phyloP scores from a whole-genome alignment of 2,329 filamentous ascomycete species.

The Diplodia scrobiculata region DNA sequence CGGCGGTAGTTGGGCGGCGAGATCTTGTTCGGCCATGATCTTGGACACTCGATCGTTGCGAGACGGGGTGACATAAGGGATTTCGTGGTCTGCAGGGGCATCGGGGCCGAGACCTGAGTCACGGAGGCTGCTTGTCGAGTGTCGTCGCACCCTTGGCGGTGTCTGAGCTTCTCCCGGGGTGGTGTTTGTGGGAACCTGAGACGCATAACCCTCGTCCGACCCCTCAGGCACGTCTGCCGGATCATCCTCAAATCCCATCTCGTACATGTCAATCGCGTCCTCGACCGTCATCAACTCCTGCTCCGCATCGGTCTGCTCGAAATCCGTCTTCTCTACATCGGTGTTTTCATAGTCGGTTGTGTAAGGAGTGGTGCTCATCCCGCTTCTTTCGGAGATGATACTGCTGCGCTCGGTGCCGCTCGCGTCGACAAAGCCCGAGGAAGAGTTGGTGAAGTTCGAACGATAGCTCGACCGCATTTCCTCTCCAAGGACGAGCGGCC shows the following conservation, averaged over 20 bases:
- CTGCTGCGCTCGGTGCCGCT: slow-evolving; percentile 81
- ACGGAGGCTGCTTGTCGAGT: slow-evolving; percentile 25
- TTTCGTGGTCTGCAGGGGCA: slow-evolving; percentile 24
- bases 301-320: slow-evolving; percentile 32
- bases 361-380: slow-evolving; percentile 68
- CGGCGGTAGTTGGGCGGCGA: slow-evolving; percentile 10
- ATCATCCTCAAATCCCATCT: slow-evolving; percentile 57
- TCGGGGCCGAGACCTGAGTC: slow-evolving; percentile 27
- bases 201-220: slow-evolving; percentile 33
- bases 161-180: slow-evolving; percentile 28
- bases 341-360: slow-evolving; percentile 48
- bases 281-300: slow-evolving; percentile 60
- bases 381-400: slow-evolving; percentile 73
- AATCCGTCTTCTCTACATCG: slow-evolving; percentile 29
- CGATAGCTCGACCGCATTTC: slow-evolving; percentile 61
- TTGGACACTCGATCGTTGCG: slow-evolving; percentile 22
- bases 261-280: slow-evolving; percentile 63
- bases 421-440: slow-evolving; percentile 59
- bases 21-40: slow-evolving; percentile 26
- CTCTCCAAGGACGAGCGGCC: slow-evolving; percentile 39
- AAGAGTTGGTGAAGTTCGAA: slow-evolving; percentile 60
- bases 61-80: slow-evolving; percentile 26
- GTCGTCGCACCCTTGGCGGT: slow-evolving; percentile 27
- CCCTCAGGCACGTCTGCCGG: slow-evolving; percentile 38
- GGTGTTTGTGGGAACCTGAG: slow-evolving; percentile 31